Conservation (phyloP, 208 protist genomes). For the Leishmania amazonensis region DNA sequence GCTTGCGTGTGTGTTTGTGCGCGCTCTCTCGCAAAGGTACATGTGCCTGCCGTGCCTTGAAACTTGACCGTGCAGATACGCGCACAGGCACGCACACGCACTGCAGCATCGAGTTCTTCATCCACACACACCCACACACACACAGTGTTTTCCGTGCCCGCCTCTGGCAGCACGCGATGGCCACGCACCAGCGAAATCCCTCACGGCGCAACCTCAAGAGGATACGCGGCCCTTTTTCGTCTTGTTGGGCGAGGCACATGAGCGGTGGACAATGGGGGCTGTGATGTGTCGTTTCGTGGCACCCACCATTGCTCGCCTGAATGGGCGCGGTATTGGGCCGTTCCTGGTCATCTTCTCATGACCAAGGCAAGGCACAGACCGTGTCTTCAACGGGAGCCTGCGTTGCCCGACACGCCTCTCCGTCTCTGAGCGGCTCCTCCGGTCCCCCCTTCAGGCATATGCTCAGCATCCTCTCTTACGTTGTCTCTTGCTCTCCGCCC, state of each 20-base stretch:
- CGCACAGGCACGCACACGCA: not conserved
- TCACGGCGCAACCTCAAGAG: not conserved
- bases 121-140: no score
- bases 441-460: not conserved
- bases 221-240: not conserved
- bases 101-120: not conserved
- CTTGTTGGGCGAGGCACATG: not conserved
- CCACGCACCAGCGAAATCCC: not conserved
- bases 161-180: not conserved
- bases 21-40: not conserved
- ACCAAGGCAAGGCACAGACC: not conserved
- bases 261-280: not conserved
- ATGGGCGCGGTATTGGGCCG: not conserved
- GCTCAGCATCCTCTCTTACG: not conserved
- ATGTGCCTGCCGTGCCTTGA: not conserved
- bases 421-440: not conserved
- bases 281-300: not conserved
- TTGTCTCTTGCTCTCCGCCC: not conserved
- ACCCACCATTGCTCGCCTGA: not conserved
- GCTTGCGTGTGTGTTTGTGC: not conserved
- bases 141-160: not conserved
- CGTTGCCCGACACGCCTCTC: not conserved
- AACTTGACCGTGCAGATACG: not conserved
- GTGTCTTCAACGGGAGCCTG: not conserved
- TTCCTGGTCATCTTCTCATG: not conserved